These are phyloP conservation scores for Hypoxylon perforatum DNA, from an alignment of 495 filamentous ascomycete species.

Conservation along the genomic window DNA sequence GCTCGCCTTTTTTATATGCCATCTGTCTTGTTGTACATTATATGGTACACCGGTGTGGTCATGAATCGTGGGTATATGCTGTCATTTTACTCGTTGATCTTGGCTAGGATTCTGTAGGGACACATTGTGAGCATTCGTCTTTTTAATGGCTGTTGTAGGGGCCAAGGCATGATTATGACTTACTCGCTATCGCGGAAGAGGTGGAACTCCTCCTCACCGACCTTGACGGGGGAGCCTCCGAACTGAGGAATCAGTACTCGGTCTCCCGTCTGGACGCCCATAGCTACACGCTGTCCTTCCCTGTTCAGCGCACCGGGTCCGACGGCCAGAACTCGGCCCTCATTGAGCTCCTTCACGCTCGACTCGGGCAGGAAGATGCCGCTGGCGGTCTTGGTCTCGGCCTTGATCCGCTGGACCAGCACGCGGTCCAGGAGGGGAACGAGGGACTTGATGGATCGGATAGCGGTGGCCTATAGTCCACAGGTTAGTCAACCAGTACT, in stretches of 20 bases:
- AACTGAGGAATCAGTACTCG: slow-evolving; percentile 98
- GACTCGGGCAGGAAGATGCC: slow-evolving; percentile 98
- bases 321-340: slow-evolving; percentile 94
- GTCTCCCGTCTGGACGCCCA: slow-evolving; percentile 85
- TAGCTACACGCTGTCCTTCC: slow-evolving; percentile 85
- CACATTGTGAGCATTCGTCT: slow-evolving; percentile 2
- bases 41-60: slow-evolving; percentile 52
- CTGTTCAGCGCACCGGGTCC: slow-evolving; percentile 87
- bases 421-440: slow-evolving; percentile 98
- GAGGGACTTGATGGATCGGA: slow-evolving; percentile 96
- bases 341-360: slow-evolving; percentile 97
- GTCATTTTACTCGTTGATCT: slow-evolving; percentile 82
- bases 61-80: slow-evolving; percentile 45
- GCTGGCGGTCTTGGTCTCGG: slow-evolving; percentile 92
- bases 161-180: slow-evolving; percentile 48
- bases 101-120: slow-evolving; percentile 75
- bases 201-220: slow-evolving; percentile 94
- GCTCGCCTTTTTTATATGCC: slow-evolving; percentile 42
- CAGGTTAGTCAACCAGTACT: slow-evolving; percentile 10
- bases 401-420: slow-evolving; percentile 96
- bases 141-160: background rate
- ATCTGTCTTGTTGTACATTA: slow-evolving; percentile 39
- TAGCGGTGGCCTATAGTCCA: slow-evolving; percentile 66
- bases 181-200: slow-evolving; percentile 98
- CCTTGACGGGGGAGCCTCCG: slow-evolving; percentile 94